Percentiles rank a stretch among this genome's conserved stretches.
phyloP scores from a whole-genome alignment of 2,329 filamentous ascomycete genomes.

The Byssothecium circinans region DNA sequence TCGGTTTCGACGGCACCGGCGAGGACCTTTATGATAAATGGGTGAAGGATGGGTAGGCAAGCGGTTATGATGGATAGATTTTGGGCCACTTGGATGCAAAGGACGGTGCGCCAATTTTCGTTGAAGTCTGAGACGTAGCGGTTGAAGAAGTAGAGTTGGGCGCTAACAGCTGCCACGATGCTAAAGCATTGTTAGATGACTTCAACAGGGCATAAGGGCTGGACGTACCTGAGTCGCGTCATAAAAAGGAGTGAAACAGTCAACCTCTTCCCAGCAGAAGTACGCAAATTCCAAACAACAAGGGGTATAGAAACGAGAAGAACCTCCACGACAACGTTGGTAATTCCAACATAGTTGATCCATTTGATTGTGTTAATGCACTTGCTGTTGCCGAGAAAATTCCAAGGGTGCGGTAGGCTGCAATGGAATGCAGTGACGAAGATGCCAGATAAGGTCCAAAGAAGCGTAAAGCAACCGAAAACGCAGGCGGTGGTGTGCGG shows the following conservation, averaged over 20 bases:
- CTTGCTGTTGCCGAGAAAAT: conserved; percentile 10
- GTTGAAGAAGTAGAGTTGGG: conserved; percentile 30
- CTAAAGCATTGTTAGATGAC: conserved; percentile 15
- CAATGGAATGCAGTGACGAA: conserved; percentile 31
- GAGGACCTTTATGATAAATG: conserved; percentile 26
- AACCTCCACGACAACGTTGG: conserved; percentile 29
- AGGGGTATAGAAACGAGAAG: conserved; percentile 31
- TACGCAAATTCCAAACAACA: conserved; percentile 30
- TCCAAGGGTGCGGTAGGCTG: conserved; percentile 25
- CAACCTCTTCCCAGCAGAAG: conserved; percentile 23
- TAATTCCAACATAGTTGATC: conserved; percentile 32
- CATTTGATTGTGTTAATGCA: conserved; percentile 27
- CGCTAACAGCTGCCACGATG: conserved; percentile 23
- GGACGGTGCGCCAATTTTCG: conserved; percentile 21
- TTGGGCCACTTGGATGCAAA: conserved; percentile 32
- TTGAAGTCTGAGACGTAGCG: conserved; percentile 11
- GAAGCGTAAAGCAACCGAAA: conserved; percentile 21
- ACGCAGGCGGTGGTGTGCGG: conserved; percentile 19
- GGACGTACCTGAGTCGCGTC: conserved; percentile 24
- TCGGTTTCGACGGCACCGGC: conserved; percentile 18
- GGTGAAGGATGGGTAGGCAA: conserved; percentile 28
- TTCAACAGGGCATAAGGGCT: not conserved
- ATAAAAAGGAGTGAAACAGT: conserved; percentile 29
- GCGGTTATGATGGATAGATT: conserved; percentile 34
- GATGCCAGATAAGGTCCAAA: conserved; percentile 30